Percentiles rank a stretch among this genome's conserved stretches.
phyloP scores from a whole-genome alignment of 768 basidiomycete species.

The Lactarius evosmus region DNA sequence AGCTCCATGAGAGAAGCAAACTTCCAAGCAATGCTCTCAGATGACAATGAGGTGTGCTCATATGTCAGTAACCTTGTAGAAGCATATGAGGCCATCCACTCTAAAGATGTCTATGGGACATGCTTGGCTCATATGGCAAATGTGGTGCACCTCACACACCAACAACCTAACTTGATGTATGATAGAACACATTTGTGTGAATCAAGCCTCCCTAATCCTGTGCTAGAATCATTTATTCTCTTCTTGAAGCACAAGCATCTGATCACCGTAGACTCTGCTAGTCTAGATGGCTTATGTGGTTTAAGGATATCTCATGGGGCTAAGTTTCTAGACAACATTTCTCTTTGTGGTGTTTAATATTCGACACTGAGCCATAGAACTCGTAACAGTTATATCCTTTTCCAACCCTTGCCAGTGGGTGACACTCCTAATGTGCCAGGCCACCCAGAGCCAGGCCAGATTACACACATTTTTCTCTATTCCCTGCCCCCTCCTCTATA shows the following conservation, averaged over 20 bases:
- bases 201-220: background rate
- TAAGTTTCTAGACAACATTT: background rate
- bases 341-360: conserved; percentile 1
- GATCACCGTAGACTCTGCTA: background rate
- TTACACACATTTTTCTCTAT: too few relatives aligned
- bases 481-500: too few relatives aligned
- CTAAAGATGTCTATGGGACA: conserved; percentile 14
- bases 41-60: background rate
- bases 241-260: background rate
- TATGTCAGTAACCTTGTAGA: background rate
- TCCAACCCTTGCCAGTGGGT: too few relatives aligned
- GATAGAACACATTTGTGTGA: background rate
- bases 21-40: background rate
- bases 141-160: too few relatives aligned
- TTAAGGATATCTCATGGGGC: too few relatives aligned
- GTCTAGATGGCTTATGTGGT: too few relatives aligned
- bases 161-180: background rate
- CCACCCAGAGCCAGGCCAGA: too few relatives aligned
- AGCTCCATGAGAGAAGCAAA: conserved; percentile 11
- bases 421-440: too few relatives aligned
- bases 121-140: background rate
- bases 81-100: background rate
- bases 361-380: background rate
- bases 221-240: too few relatives aligned
- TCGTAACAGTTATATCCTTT: background rate